phyloP scores from a whole-genome alignment of 495 filamentous ascomycete species.

The Neohortaea acidophila region DNA sequence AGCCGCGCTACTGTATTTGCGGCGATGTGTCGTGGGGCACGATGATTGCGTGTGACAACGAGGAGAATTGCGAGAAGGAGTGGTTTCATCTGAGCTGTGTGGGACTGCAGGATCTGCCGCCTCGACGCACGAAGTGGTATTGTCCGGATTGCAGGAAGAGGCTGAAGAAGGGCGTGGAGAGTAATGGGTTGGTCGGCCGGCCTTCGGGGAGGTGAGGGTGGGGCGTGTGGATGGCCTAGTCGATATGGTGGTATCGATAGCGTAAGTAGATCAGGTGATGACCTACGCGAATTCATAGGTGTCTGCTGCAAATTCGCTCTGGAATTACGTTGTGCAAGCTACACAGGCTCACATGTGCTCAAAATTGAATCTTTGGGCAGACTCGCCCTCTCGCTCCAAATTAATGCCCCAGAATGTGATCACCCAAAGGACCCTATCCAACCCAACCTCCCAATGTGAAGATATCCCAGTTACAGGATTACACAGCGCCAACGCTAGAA shows the following conservation, averaged over 20 bases:
- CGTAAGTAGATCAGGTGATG: too few species aligned
- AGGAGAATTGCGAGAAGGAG: conserved; percentile 39
- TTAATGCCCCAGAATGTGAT: too few species aligned
- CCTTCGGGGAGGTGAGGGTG: background rate
- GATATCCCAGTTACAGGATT: too few species aligned
- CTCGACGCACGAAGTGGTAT: conserved; percentile 78
- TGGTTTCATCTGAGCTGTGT: conserved; percentile 95
- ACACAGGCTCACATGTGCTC: too few species aligned
- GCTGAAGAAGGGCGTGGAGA: conserved; percentile 12
- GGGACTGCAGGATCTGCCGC: conserved; percentile 56
- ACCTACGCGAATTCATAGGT: too few species aligned
- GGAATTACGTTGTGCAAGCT: too few species aligned
- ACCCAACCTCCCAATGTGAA: too few species aligned
- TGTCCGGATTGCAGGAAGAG: conserved; percentile 71
- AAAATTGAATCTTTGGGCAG: too few species aligned
- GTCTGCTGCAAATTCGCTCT: too few species aligned
- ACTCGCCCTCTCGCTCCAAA: too few species aligned
- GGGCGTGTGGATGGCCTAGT: background rate
- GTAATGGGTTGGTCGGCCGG: conserved; percentile 18
- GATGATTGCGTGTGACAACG: conserved; percentile 91
- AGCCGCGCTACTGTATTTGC: conserved; percentile 82
- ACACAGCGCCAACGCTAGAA: too few species aligned
- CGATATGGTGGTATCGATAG: background rate
- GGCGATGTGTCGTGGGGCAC: conserved; percentile 80
- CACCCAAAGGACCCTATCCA: too few species aligned